phyloP scores from a whole-genome alignment of 1,284 basidiomycete genomes.

The Cerrena zonata region DNA sequence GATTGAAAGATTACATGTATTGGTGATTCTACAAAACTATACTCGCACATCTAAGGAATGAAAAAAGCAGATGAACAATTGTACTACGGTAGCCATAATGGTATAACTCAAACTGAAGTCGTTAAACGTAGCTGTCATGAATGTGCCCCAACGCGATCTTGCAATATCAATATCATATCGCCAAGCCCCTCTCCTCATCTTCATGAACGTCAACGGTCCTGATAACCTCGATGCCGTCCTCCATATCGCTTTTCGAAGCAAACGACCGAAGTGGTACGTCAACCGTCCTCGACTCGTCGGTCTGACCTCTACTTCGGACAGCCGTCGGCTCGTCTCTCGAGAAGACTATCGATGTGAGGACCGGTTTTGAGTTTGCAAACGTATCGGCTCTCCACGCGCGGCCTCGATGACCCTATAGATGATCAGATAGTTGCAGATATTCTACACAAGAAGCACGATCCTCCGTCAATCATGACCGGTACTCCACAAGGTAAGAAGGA shows the following conservation, averaged over 20 bases:
- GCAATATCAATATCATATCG: too few relatives aligned
- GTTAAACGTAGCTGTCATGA: too few relatives aligned
- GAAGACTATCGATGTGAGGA: neutral
- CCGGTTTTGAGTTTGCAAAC: neutral
- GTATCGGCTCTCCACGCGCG: constrained; percentile 4
- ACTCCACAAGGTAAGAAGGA: neutral
- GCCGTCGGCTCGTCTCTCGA: neutral
- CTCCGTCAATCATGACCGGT: neutral
- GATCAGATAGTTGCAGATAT: constrained; percentile 8
- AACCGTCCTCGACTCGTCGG: neutral
- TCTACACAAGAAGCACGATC: neutral
- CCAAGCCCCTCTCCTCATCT: too few relatives aligned
- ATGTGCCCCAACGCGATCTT: too few relatives aligned
- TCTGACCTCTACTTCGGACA: neutral
- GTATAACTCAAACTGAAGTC: too few relatives aligned
- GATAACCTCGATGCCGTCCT: neutral
- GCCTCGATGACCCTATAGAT: constrained; percentile 8
- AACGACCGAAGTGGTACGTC: neutral
- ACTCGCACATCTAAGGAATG: too few relatives aligned
- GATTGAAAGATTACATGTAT: too few relatives aligned
- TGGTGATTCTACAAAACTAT: too few relatives aligned
- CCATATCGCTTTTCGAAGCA: neutral
- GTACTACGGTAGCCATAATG: too few relatives aligned
- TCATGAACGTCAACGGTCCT: neutral
- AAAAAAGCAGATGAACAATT: too few relatives aligned